Evolutionary conservation across 257 asterid genomes (phyloP).

Genomic region (Solanum etuberosum): DNA sequence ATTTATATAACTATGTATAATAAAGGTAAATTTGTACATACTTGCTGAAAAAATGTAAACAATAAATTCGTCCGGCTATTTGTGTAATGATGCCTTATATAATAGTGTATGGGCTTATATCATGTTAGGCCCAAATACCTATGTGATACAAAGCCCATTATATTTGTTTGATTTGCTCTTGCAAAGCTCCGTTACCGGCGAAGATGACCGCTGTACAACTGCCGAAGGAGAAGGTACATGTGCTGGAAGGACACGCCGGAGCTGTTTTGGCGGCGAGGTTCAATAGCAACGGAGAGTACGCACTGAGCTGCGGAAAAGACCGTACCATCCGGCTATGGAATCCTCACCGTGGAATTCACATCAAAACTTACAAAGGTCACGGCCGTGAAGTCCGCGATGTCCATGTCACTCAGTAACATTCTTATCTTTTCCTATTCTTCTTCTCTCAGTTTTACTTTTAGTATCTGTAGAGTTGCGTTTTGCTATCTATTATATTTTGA

Average conservation of each 20-base stretch:
- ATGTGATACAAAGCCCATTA: not conserved
- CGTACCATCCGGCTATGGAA: constrained; percentile 94
- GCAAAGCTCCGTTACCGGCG: not conserved
- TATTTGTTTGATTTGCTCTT: not conserved
- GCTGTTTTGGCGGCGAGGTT: constrained; percentile 93
- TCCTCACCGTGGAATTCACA: constrained; percentile 87
- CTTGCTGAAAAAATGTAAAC: no score
- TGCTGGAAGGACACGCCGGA: constrained; percentile 90
- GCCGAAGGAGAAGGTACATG: constrained; percentile 57
- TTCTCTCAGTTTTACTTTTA: not conserved
- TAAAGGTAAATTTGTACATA: no score
- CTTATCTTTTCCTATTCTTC: not conserved
- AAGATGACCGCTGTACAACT: constrained; percentile 33
- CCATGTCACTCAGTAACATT: constrained; percentile 55
- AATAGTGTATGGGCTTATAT: not conserved
- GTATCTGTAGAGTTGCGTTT: not conserved
- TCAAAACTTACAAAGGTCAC: constrained; percentile 88
- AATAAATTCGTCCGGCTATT: no score
- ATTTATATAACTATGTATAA: not conserved
- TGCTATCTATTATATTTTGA: not conserved
- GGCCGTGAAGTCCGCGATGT: constrained; percentile 97
- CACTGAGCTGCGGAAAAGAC: constrained; percentile 92
- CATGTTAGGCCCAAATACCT: not conserved
- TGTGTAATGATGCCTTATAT: not conserved
- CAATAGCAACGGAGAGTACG: constrained; percentile 81